Conservation (phyloP, 2,329 filamentous ascomycete genomes). For the Cladosporium phlei region DNA sequence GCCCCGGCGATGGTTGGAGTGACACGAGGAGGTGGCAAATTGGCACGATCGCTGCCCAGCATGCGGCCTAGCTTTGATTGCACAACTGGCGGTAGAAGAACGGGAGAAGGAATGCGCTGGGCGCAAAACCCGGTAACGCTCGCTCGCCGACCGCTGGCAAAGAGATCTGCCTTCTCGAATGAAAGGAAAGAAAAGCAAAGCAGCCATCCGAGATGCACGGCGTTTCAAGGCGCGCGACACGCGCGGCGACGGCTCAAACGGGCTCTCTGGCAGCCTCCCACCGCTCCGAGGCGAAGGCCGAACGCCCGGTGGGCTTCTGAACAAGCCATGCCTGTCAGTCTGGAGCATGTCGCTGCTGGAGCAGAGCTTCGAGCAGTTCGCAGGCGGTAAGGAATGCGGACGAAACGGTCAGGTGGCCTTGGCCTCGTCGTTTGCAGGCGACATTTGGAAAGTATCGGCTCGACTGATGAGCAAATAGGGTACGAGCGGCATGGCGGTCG, state of each 20-base stretch:
- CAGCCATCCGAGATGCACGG: too few relatives aligned
- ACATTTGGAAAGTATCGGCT: not conserved
- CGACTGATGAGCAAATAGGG: not conserved
- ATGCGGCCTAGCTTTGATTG: constrained; percentile 11
- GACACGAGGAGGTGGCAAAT: constrained; percentile 13
- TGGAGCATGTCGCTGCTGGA: not conserved
- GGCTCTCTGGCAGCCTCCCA: not conserved
- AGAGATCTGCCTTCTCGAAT: constrained; percentile 12
- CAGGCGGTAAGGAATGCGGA: too few relatives aligned
- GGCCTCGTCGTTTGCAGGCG: not conserved
- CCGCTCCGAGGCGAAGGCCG: not conserved
- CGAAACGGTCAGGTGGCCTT: not conserved
- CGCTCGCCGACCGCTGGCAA: not conserved
- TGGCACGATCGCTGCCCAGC: constrained; percentile 2
- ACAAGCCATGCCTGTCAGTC: not conserved
- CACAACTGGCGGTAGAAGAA: constrained; percentile 10
- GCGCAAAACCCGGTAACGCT: not conserved
- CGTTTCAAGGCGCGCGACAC: not conserved
- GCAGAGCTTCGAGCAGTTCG: not conserved
- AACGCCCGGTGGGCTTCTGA: not conserved
- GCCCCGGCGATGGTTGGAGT: not conserved
- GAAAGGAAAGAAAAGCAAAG: too few relatives aligned
- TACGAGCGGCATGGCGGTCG: not conserved
- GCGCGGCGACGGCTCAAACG: not conserved
- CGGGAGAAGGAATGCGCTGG: constrained; percentile 7